Percentiles rank a stretch among this genome's conserved stretches.
Conservation (phyloP, 2,329 filamentous ascomycete genomes). For the Clarireedia sp. region DNA sequence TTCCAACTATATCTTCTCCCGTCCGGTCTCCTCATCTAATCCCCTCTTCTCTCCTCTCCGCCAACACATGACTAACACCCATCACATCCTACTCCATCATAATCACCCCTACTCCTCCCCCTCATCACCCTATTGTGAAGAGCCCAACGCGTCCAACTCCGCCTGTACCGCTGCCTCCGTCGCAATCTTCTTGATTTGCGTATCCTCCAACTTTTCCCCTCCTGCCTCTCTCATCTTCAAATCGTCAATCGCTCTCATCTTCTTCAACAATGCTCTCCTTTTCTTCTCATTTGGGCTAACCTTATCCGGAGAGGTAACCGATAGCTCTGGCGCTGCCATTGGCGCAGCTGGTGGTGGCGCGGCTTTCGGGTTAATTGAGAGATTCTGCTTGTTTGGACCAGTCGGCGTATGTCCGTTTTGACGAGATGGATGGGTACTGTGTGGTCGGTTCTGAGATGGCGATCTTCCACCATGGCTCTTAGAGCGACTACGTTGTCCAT, state of each 20-base stretch:
- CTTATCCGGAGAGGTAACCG: conserved; percentile 44
- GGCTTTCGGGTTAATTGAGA: conserved; percentile 23
- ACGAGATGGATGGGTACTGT: conserved; percentile 31
- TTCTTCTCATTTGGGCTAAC: conserved; percentile 84
- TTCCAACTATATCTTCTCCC: no score
- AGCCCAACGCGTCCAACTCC: conserved; percentile 55
- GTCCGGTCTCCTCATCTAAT: no score
- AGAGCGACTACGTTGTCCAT: conserved; percentile 45
- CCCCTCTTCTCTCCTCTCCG: no score
- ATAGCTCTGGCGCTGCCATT: conserved; percentile 36
- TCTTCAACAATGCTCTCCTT: conserved; percentile 86
- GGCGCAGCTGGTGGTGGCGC: conserved; percentile 18
- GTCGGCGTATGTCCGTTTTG: conserved; percentile 13
- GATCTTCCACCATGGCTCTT: conserved; percentile 38
- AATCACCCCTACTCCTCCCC: no score
- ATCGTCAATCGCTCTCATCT: conserved; percentile 95
- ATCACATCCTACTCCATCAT: no score
- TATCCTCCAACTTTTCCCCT: conserved; percentile 96
- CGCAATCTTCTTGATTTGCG: conserved; percentile 95
- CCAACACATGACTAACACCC: no score
- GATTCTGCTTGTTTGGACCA: conserved; percentile 26
- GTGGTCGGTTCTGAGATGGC: conserved; percentile 36
- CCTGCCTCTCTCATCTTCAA: conserved; percentile 92
- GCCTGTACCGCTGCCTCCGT: conserved; percentile 79
- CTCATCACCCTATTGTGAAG: no score